Conservation (phyloP, 2,329 filamentous ascomycete genomes). For the Aspergillus flavus region DNA sequence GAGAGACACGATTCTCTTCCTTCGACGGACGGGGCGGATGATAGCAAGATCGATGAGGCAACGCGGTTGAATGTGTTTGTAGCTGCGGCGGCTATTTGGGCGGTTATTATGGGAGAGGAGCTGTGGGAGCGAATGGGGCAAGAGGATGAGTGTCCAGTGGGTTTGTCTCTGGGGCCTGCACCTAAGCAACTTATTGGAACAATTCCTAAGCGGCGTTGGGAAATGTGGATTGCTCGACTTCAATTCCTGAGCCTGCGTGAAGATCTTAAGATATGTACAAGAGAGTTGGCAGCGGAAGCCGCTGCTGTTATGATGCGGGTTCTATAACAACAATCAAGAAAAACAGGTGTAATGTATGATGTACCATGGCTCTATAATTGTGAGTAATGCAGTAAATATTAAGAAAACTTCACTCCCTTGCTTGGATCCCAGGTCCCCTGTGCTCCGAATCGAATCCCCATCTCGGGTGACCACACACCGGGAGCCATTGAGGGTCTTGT, state of each 20-base stretch:
- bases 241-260: constrained; percentile 20
- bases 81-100: constrained; percentile 18
- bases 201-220: constrained; percentile 18
- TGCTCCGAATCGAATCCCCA: constrained; percentile 74
- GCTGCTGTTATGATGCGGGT: constrained; percentile 26
- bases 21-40: background rate
- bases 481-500: constrained; percentile 38
- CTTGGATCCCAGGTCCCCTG: constrained; percentile 62
- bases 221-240: constrained; percentile 20
- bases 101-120: constrained; percentile 26
- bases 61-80: constrained; percentile 12
- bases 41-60: background rate
- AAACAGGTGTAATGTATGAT: constrained; percentile 3
- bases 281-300: constrained; percentile 23
- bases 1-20: constrained; percentile 7
- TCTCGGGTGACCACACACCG: constrained; percentile 75
- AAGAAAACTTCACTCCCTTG: constrained; percentile 59
- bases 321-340: background rate
- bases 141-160: constrained; percentile 5
- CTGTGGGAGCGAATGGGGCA: constrained; percentile 17
- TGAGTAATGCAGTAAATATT: constrained; percentile 8
- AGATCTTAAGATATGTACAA: constrained; percentile 20
- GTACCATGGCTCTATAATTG: background rate
- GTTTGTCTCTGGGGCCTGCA: constrained; percentile 2
- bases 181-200: background rate